Evolutionary conservation across 2,329 filamentous ascomycete genomes (phyloP).

Genomic region (Dactylellina cionopaga): DNA sequence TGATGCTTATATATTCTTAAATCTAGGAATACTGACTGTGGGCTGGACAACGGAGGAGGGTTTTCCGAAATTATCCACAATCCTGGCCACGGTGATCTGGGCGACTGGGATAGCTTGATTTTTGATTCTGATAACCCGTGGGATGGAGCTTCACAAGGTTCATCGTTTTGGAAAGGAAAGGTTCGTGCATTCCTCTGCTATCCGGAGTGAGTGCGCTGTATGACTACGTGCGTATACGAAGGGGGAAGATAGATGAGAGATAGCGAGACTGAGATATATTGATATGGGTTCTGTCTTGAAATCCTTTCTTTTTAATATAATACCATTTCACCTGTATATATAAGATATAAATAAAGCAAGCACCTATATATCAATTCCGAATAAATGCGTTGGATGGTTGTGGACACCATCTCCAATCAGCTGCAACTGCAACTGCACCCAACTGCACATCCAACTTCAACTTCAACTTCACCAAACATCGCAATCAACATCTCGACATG

Average conservation of each 20-base stretch:
- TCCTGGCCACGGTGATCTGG: conserved; percentile 18
- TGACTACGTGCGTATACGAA: neutral
- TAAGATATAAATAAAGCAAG: too few species aligned
- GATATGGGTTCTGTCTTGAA: too few species aligned
- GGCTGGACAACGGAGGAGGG: conserved; percentile 12
- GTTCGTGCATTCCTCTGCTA: conserved; percentile 41
- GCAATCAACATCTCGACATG: conserved; percentile 8
- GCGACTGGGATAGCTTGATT: neutral
- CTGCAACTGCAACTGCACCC: neutral
- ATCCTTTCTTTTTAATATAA: neutral
- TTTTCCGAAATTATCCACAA: conserved; percentile 39
- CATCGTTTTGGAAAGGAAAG: conserved; percentile 17
- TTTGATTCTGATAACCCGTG: conserved; percentile 19
- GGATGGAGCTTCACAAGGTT: neutral
- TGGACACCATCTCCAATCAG: neutral
- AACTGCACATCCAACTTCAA: neutral
- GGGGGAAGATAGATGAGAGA: neutral
- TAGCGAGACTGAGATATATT: neutral
- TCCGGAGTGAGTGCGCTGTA: conserved; percentile 4
- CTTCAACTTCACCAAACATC: neutral
- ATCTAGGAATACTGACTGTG: conserved; percentile 27
- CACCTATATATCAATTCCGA: neutral
- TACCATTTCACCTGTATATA: neutral
- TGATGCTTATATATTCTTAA: neutral
- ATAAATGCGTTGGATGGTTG: neutral